Base-by-base conservation (phyloP, 2,329 filamentous ascomycete species). In the Pseudocercospora eumusae region DNA sequence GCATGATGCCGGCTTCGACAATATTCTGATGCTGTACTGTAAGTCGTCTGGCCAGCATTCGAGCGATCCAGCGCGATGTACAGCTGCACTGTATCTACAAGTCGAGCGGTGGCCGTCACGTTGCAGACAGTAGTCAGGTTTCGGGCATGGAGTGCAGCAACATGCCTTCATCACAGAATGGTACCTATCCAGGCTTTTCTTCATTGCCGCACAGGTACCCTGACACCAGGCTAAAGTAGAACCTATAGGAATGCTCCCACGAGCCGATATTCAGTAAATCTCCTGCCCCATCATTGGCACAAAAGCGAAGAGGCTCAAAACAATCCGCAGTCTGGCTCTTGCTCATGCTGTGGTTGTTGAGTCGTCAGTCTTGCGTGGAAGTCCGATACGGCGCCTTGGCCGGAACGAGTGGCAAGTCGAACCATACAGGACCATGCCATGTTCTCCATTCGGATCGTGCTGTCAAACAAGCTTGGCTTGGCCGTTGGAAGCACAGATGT, bases 321-420 rank as follows among this genome's bases (percentile, higher is more conserved):
- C 15, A n/a, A 40, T n/a, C 18, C 5, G 15, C 36, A 1, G 25
- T n/a, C 2, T 5, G 47, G 11, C 4, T 28, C 47, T n/a, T 25
- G 21, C 23, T 25, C 6, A 13, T 21, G 47, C 25, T 28, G 47
- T 52, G 47, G 47, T 52, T 52, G 47, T 27, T 28, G 47, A 6
- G 25, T 52, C 47, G 47, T 28, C 45, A 50, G 45, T 15, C 45
- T 28, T 15, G 47, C 47, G 47, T 50, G 47, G 47, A 50, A 27
- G 47, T 50, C 47, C 47, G 47, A 50, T 50, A n/a, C 23, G 23
- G 10, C 21, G 4, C 11, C 28, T 10, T 31, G 28, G 28, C 10
- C 28, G 28, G 28, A 23, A 36, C 15, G 13, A 36, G 33, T 36
- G 33, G 33, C 33, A 36, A 36, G 13, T 36, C 31, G 13, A 36